Conservation (phyloP, 495 filamentous ascomycete genomes). For the Amorphotheca resinae region DNA sequence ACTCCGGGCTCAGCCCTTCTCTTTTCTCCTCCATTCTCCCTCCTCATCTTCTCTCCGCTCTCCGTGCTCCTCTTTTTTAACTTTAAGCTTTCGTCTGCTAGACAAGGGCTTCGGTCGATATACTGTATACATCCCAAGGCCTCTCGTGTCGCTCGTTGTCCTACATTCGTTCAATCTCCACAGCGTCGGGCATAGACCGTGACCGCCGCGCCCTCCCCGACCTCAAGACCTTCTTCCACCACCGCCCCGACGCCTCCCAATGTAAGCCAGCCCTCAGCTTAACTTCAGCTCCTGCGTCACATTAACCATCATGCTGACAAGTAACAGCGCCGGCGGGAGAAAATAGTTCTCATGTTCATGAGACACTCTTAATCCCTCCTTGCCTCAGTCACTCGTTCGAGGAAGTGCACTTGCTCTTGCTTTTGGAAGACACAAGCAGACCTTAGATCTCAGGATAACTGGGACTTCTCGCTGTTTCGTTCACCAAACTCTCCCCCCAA, state of each 20-base stretch:
- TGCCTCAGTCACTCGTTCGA: slow-evolving; percentile 3
- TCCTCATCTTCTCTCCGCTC: slow-evolving; percentile 9
- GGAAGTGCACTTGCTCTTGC: background rate
- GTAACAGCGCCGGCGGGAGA: background rate
- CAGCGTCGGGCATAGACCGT: slow-evolving; percentile 10
- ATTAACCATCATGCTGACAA: background rate
- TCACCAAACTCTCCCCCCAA: slow-evolving; percentile 4
- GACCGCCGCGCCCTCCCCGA: background rate
- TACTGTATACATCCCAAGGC: slow-evolving; percentile 12
- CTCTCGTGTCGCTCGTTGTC: slow-evolving; percentile 13
- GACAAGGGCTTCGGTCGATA: slow-evolving; percentile 6
- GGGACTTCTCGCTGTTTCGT: slow-evolving; percentile 11
- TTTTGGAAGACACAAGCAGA: background rate
- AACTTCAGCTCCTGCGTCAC: background rate
- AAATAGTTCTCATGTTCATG: slow-evolving; percentile 4
- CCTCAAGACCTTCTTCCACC: slow-evolving; percentile 2
- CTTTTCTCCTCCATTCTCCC: slow-evolving; percentile 5
- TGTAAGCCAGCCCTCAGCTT: slow-evolving; percentile 7
- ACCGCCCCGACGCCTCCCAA: background rate
- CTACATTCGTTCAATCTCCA: slow-evolving; percentile 6
- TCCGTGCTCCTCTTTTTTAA: slow-evolving; percentile 2
- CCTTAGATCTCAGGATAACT: background rate
- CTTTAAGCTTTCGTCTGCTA: slow-evolving; percentile 1
- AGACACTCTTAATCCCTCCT: slow-evolving; percentile 9
- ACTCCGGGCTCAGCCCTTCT: slow-evolving; percentile 2